These are phyloP conservation scores for Lenwebbia sp. DNA, from an alignment of 345 rosid species.

Conservation along the genomic window DNA sequence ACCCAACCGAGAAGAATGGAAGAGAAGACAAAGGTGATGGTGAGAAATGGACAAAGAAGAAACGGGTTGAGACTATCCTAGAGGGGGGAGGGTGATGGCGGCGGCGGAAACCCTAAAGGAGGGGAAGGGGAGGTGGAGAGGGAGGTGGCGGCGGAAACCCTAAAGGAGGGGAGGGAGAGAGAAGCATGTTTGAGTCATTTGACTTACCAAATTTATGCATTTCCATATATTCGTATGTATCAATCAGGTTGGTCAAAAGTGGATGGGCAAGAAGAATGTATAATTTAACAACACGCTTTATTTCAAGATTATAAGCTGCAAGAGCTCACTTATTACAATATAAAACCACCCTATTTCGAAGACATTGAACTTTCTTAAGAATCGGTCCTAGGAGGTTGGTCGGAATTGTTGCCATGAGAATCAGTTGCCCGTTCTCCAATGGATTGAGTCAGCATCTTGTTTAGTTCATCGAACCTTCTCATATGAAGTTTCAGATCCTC, in stretches of 20 bases:
- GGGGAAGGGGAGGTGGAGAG: no score
- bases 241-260: neutral
- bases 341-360: neutral
- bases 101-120: no score
- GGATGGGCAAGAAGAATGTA: neutral
- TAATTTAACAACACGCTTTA: neutral
- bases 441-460: neutral
- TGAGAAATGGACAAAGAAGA: no score
- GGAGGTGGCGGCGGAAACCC: no score
- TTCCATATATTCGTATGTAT: neutral
- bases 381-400: neutral
- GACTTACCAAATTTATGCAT: neutral
- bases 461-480: neutral
- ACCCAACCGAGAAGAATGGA: no score
- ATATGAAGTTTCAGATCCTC: neutral
- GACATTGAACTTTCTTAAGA: neutral
- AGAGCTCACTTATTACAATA: neutral
- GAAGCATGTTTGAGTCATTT: neutral
- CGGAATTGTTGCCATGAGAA: neutral
- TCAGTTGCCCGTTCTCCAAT: neutral
- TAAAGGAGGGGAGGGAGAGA: no score
- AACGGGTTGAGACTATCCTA: no score
- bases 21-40: no score
- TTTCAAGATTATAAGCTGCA: neutral
- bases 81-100: no score